Evolutionary conservation across 208 protist genomes (phyloP).

Genomic region (Crithidia bombi): DNA sequence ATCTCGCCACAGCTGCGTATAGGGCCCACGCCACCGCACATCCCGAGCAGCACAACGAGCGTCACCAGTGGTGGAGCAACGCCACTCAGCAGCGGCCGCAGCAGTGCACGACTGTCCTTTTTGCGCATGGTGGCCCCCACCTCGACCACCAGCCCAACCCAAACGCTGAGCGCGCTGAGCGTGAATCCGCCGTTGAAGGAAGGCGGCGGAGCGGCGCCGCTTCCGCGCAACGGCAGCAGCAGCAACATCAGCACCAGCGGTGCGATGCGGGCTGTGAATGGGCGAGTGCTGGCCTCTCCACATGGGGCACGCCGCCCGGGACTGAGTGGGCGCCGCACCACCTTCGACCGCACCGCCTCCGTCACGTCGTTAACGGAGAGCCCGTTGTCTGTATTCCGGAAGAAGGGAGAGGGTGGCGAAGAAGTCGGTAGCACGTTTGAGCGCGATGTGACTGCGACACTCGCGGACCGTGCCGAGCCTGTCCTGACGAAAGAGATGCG

Average conservation of each 20-base stretch:
- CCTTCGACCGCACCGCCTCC: slow-evolving; percentile 18
- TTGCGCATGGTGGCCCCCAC: slow-evolving; percentile 11
- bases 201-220: background rate
- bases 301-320: slow-evolving; percentile 17
- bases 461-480: background rate
- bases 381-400: background rate
- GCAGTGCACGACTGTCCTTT: slow-evolving; percentile 28
- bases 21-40: slow-evolving; percentile 3
- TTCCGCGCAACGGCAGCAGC: background rate
- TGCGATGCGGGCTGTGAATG: slow-evolving; percentile 7
- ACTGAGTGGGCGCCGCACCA: slow-evolving; percentile 20
- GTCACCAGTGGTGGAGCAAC: slow-evolving; percentile 14
- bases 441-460: background rate
- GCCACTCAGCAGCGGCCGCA: slow-evolving; percentile 26
- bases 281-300: slow-evolving; percentile 18
- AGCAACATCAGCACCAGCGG: background rate
- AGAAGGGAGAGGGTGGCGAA: background rate
- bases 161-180: background rate
- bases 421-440: background rate
- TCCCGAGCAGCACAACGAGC: slow-evolving; percentile 27
- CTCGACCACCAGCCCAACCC: background rate
- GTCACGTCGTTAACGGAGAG: background rate
- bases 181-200: background rate
- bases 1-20: slow-evolving; percentile 5
- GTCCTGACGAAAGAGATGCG: slow-evolving; percentile 32